A percentile compares a stretch with the other conserved stretches of the same genome.
Evolutionary conservation across 441 rosid species (phyloP).

Genomic region (Aleurites moluccanus): DNA sequence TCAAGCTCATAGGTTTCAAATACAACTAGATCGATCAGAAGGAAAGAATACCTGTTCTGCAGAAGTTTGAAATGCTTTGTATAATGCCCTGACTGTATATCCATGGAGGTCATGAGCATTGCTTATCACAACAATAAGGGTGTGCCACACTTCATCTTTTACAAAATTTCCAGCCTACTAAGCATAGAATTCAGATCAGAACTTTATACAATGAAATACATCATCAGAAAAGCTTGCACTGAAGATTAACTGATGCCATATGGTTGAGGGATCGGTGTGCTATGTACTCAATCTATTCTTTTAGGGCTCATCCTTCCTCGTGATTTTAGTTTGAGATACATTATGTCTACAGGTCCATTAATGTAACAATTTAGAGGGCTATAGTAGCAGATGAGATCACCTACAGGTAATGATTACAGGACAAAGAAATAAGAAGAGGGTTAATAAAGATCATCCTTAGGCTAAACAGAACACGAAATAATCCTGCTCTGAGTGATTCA

Average conservation of each 20-base stretch:
- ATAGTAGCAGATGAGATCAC: constrained; percentile 3
- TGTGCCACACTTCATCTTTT: constrained; percentile 98
- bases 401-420: neutral
- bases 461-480: neutral
- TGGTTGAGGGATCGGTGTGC: neutral
- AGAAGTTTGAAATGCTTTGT: constrained; percentile 72
- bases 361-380: neutral
- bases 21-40: constrained; percentile 14
- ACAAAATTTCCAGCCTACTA: constrained; percentile 98
- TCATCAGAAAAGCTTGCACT: constrained; percentile 15
- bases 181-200: constrained; percentile 41
- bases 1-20: constrained; percentile 25
- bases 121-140: constrained; percentile 87
- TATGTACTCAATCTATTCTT: neutral
- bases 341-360: neutral
- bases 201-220: constrained; percentile 23
- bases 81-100: constrained; percentile 84
- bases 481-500: neutral
- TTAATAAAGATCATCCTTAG: neutral
- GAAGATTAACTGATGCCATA: constrained; percentile 14
- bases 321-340: constrained; percentile 5
- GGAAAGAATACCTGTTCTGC: constrained; percentile 70
- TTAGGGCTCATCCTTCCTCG: constrained; percentile 1
- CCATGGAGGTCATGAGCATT: constrained; percentile 98
- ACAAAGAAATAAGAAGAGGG: neutral